These are phyloP conservation scores for Cystoisospora suis DNA, from an alignment of 169 alveolate genomes.

Conservation along the genomic window DNA sequence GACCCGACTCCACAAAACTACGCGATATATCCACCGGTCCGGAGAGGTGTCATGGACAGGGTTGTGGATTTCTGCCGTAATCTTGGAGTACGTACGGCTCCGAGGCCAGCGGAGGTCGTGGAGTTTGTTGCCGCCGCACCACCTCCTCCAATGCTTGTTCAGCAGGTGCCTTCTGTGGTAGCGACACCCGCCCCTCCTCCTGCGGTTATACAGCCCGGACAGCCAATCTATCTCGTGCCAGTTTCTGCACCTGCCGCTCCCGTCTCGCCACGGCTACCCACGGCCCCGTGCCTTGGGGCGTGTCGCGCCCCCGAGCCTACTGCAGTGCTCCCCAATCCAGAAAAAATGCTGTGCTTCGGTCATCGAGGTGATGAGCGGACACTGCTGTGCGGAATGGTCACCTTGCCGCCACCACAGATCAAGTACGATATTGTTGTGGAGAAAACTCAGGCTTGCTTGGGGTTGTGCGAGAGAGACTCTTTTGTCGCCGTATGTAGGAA, in stretches of 20 bases:
- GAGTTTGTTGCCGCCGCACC: neutral
- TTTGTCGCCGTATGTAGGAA: slow-evolving; percentile 53
- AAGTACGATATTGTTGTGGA: slow-evolving; percentile 41
- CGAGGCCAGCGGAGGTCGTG: neutral
- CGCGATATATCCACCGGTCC: neutral
- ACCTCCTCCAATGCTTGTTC: neutral
- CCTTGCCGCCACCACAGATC: slow-evolving; percentile 46
- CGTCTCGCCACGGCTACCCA: neutral
- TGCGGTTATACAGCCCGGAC: neutral
- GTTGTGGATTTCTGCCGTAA: neutral
- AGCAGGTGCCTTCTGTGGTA: neutral
- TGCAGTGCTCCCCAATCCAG: neutral
- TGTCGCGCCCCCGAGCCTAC: neutral
- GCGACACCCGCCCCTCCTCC: neutral
- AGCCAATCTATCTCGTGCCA: neutral
- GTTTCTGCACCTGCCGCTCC: too few relatives aligned
- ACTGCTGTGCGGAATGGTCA: slow-evolving; percentile 21
- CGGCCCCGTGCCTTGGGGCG: neutral
- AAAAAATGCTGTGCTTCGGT: slow-evolving; percentile 37
- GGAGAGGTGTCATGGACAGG: neutral
- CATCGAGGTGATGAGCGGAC: slow-evolving; percentile 42
- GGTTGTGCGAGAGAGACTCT: slow-evolving; percentile 1
- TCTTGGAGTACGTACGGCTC: neutral
- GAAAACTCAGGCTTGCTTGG: neutral
- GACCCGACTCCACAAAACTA: neutral